phyloP scores from a whole-genome alignment of 306 rosid genomes.

The Spatholobus suberectus region DNA sequence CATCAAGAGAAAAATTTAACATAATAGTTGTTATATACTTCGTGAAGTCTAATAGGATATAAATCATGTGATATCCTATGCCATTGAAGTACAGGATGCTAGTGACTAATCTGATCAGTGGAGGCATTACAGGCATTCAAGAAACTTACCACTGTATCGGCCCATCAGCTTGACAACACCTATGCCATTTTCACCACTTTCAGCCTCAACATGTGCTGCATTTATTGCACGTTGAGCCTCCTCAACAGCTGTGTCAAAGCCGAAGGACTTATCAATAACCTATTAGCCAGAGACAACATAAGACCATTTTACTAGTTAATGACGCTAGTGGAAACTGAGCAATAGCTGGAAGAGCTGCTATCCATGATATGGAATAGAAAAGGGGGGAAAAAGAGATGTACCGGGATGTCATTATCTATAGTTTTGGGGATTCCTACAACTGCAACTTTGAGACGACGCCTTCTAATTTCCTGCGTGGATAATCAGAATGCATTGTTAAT shows the following conservation, averaged over 20 bases:
- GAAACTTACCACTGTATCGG: conserved; percentile 81
- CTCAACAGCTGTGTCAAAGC: conserved; percentile 99
- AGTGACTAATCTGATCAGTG: conserved; percentile 8
- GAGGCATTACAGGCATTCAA: conserved; percentile 26
- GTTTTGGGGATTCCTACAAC: conserved; percentile 97
- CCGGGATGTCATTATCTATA: conserved; percentile 95
- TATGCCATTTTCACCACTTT: conserved; percentile 88
- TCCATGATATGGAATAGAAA: neutral
- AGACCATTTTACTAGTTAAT: conserved; percentile 27
- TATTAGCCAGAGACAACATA: conserved; percentile 44
- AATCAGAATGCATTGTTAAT: conserved; percentile 30
- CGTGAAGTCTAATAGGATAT: too few relatives aligned
- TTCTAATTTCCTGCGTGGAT: conserved; percentile 75
- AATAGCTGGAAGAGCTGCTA: neutral
- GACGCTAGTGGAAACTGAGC: neutral
- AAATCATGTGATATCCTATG: too few relatives aligned
- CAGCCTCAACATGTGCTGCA: conserved; percentile 97
- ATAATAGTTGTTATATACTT: neutral
- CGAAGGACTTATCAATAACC: conserved; percentile 94
- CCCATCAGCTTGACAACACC: conserved; percentile 98
- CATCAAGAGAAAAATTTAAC: neutral
- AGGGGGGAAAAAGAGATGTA: conserved; percentile 35
- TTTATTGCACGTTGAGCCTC: conserved; percentile 99
- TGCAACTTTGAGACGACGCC: conserved; percentile 86
- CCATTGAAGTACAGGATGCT: neutral